A percentile compares a stretch with the other conserved stretches of the same genome.
phyloP scores from a whole-genome alignment of 345 rosid species.

The Bruguiera gymnorhiza region DNA sequence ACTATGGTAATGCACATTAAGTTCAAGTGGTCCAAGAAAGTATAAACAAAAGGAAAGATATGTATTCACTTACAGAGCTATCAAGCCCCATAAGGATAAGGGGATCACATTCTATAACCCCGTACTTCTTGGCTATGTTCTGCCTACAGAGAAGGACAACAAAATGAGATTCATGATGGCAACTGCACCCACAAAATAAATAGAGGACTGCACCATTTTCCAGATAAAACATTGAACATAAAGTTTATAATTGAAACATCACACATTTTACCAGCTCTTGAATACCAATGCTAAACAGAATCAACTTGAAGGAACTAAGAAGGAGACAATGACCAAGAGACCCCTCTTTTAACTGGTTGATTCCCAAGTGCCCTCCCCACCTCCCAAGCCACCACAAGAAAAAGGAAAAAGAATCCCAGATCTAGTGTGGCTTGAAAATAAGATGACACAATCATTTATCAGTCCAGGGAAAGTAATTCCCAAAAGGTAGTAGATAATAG shows the following conservation, averaged over 20 bases:
- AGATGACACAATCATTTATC: not conserved
- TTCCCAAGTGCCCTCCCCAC: not conserved
- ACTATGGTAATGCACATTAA: not conserved
- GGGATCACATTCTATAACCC: slow-evolving; percentile 84
- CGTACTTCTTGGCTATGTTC: slow-evolving; percentile 61
- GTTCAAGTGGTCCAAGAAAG: not conserved
- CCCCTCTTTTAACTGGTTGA: not conserved
- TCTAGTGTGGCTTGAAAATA: not conserved
- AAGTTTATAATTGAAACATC: not conserved
- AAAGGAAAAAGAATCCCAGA: not conserved
- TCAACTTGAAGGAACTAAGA: not conserved
- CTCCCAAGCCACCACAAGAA: not conserved
- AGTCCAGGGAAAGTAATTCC: not conserved
- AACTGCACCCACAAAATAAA: not conserved
- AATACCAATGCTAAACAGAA: slow-evolving; percentile 8
- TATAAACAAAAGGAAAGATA: slow-evolving; percentile 11
- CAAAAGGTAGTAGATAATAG: slow-evolving; percentile 8
- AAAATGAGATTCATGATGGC: slow-evolving; percentile 10
- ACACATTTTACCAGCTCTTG: not conserved
- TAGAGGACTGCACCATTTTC: not conserved
- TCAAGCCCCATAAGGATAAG: slow-evolving; percentile 71
- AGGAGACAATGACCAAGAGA: slow-evolving; percentile 6
- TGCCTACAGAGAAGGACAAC: slow-evolving; percentile 42
- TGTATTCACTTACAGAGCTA: slow-evolving; percentile 61
- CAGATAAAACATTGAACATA: not conserved